Conservation (phyloP, 768 basidiomycete species). For the Russula abietina region DNA sequence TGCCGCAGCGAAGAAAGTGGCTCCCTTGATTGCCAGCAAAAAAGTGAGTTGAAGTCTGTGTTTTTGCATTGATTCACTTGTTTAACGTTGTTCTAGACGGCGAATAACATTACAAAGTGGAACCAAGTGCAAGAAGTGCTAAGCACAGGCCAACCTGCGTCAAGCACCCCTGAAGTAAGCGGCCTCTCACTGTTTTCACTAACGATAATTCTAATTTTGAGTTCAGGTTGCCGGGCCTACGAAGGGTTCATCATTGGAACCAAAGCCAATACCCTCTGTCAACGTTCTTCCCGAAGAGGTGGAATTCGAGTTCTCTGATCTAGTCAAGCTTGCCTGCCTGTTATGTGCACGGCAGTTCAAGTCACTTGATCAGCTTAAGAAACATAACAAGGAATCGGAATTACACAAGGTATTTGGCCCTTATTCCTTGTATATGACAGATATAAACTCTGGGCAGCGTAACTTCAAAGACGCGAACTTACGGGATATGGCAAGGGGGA, state of each 20-base stretch:
- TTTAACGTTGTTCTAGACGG: conserved; percentile 46
- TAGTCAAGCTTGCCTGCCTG: conserved; percentile 67
- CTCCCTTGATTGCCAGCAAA: conserved; percentile 77
- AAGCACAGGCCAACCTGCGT: conserved; percentile 29
- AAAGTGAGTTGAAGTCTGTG: conserved; percentile 45
- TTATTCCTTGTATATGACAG: background rate
- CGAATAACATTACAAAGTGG: conserved; percentile 93
- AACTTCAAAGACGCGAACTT: conserved; percentile 72
- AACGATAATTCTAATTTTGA: conserved; percentile 11
- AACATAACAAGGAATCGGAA: conserved; percentile 91
- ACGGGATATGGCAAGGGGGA: conserved; percentile 69
- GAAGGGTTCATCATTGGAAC: conserved; percentile 9
- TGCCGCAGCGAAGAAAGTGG: conserved; percentile 59
- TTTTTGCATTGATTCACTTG: background rate
- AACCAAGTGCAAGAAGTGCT: conserved; percentile 92
- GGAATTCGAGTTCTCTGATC: conserved; percentile 82
- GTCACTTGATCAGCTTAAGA: conserved; percentile 70
- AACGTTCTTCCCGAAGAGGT: conserved; percentile 42
- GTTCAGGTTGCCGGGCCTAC: conserved; percentile 9
- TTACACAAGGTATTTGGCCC: conserved; percentile 77
- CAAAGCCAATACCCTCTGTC: conserved; percentile 29
- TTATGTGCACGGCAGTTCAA: conserved; percentile 95
- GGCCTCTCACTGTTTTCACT: background rate
- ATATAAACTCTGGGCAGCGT: conserved; percentile 47
- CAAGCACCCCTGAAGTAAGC: conserved; percentile 21